Evolutionary conservation across 2,329 filamentous ascomycete genomes (phyloP), one percentile per base, ranked within the genome.

Genomic region (Paraphaeosphaeria minitans): DNA sequence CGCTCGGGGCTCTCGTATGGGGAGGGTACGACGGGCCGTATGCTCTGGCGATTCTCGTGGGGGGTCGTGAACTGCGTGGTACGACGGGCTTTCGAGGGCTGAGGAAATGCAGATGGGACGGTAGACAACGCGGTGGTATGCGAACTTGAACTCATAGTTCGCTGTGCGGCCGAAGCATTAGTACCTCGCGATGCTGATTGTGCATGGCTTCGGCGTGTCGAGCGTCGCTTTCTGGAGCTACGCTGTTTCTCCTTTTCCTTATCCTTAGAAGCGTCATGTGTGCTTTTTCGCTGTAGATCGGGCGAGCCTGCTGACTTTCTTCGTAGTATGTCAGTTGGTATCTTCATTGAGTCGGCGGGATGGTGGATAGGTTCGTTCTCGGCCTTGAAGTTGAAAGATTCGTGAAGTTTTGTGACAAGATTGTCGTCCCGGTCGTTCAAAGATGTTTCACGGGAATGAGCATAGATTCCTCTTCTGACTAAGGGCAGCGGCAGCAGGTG

Each of bases 341-440:
- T 72, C 16, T 76, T 79, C 71, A 80, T 80, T 55, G 78, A 80
- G 51, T 79, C 75, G 54, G 77, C 74, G 7, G 78, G 77, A 22
- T 70, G 75, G 58, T 79, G 75, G 33, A 76, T 71, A 2, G 72
- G 72, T 39, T 69, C 65, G 39, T 73, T 70, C 19, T 72, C 70
- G 14, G 68, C 59, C 27, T 63, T 60, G 9, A 71, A 70, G 1
- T 77, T 78, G 70, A 69, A 79, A 24, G 78, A 79, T 19, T 76
- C 73, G 22, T 78, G 75, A 37, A 73, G 70, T 16, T 74, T 70
- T n/a, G 72, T 69, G 13, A 77, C 68, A 29, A 80, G 77, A 24
- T 65, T 59, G 10, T 63, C 75, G 53, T 79, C 78, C 1, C 68
- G 71, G 50, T 78, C 75, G 2, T 73, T 75, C 31, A 81, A 68